Evolutionary conservation across 768 basidiomycete species (phyloP).

Genomic region (Pleurotus sapidus): DNA sequence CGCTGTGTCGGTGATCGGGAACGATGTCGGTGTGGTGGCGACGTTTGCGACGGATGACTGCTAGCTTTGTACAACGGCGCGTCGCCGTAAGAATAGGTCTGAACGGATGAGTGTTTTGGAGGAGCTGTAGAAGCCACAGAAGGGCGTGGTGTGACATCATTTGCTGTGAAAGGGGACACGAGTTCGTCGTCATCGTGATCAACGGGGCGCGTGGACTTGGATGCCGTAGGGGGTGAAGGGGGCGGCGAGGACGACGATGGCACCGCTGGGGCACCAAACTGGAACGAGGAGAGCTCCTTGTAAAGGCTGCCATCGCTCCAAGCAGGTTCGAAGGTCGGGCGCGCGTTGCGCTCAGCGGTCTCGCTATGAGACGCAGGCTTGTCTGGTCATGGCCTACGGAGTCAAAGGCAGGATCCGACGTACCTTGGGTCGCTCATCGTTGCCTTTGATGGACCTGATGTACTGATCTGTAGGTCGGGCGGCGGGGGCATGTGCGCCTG

Average conservation of each 20-base stretch:
- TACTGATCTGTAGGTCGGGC: constrained; percentile 1
- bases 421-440: constrained; percentile 2
- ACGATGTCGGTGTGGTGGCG: constrained; percentile 10
- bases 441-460: background rate
- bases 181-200: constrained; percentile 34
- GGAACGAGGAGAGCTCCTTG: constrained; percentile 43
- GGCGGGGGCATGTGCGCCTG: background rate
- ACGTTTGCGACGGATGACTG: constrained; percentile 30
- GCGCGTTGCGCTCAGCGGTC: background rate
- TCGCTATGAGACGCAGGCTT: background rate
- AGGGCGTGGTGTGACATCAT: constrained; percentile 49
- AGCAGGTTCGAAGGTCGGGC: constrained; percentile 12
- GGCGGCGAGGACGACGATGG: constrained; percentile 25
- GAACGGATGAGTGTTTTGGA: constrained; percentile 8
- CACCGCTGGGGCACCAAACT: constrained; percentile 41
- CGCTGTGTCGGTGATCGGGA: background rate
- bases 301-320: constrained; percentile 33
- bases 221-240: constrained; percentile 34
- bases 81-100: constrained; percentile 3
- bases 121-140: constrained; percentile 35
- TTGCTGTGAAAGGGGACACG: constrained; percentile 11
- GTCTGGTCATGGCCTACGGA: background rate
- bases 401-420: background rate
- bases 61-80: constrained; percentile 12
- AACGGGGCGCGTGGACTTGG: constrained; percentile 25